phyloP scores from a whole-genome alignment of 2,329 filamentous ascomycete species.

The Nemania sp. region DNA sequence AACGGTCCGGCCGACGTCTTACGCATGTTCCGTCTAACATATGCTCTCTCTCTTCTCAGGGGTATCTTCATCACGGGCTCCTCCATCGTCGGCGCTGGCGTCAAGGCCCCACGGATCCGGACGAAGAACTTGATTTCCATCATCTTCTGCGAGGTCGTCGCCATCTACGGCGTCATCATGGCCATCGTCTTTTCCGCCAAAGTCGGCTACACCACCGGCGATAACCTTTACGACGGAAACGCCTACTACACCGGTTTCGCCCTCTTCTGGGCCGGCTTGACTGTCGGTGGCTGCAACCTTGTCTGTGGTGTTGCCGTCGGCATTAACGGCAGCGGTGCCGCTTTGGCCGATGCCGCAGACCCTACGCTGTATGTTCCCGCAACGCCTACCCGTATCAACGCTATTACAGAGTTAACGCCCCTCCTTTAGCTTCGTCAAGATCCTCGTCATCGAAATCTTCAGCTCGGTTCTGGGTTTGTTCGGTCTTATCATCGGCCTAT shows the following conservation, averaged over 20 bases:
- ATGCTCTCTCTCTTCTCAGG: slow-evolving; percentile 58
- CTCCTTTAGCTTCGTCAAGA: slow-evolving; percentile 84
- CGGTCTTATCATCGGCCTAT: slow-evolving; percentile 89
- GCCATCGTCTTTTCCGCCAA: slow-evolving; percentile 97
- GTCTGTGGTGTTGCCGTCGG: slow-evolving; percentile 96
- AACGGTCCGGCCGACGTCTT: not conserved
- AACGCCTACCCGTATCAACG: not conserved
- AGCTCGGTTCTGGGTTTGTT: slow-evolving; percentile 96
- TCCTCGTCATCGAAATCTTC: slow-evolving; percentile 98
- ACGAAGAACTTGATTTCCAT: slow-evolving; percentile 99
- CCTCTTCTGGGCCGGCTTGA: slow-evolving; percentile 93
- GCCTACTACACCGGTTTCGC: slow-evolving; percentile 96
- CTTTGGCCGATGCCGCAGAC: slow-evolving; percentile 93
- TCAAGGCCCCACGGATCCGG: slow-evolving; percentile 94
- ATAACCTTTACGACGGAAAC: slow-evolving; percentile 70
- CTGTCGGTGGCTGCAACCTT: slow-evolving; percentile 93
- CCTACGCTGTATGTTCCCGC: slow-evolving; percentile 72
- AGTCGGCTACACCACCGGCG: slow-evolving; percentile 67
- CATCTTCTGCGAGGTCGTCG: slow-evolving; percentile 99
- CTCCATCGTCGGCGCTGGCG: slow-evolving; percentile 94
- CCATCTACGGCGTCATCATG: slow-evolving; percentile 99
- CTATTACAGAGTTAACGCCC: not conserved
- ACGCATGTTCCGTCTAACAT: slow-evolving; percentile 2
- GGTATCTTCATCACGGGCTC: slow-evolving; percentile 98
- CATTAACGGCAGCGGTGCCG: slow-evolving; percentile 97